Conservation (phyloP, 305 asterid species). For the Fraxinus floribunda region DNA sequence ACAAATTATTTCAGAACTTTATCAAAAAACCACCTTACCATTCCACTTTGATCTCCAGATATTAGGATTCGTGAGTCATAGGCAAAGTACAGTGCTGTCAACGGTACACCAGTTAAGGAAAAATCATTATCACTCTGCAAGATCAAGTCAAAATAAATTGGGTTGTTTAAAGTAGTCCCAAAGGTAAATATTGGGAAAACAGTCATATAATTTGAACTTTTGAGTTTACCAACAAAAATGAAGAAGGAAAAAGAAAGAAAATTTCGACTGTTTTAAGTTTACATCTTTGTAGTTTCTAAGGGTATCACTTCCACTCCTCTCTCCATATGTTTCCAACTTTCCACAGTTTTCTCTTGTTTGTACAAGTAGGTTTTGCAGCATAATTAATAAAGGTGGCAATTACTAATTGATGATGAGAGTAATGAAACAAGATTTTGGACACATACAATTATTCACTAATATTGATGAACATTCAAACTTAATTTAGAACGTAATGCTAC, state of each 20-base stretch:
- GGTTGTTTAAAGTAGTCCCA: slow-evolving; percentile 3
- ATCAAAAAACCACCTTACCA: slow-evolving; percentile 40
- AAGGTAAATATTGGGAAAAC: background rate
- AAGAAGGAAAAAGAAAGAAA: background rate
- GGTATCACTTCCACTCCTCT: background rate
- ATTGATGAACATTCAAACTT: background rate
- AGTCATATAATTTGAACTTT: background rate
- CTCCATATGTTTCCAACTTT: background rate
- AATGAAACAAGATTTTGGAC: background rate
- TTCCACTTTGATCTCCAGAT: slow-evolving; percentile 91
- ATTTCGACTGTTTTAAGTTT: background rate
- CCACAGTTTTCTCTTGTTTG: background rate
- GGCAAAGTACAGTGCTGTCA: slow-evolving; percentile 64
- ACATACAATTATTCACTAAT: slow-evolving; percentile 1
- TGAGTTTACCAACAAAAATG: slow-evolving; percentile 5
- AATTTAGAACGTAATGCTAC: background rate
- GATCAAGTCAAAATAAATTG: slow-evolving; percentile 13
- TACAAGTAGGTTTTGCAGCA: background rate
- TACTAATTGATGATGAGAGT: background rate
- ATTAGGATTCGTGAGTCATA: slow-evolving; percentile 55
- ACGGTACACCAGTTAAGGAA: slow-evolving; percentile 66
- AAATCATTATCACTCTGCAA: slow-evolving; percentile 76
- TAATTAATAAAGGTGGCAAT: background rate
- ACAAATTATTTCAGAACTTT: background rate
- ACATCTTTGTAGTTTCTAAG: background rate